A percentile compares a stretch with the other conserved stretches of the same genome.
These are phyloP conservation scores for Haplosporangium gracile DNA, from an alignment of 192 early-diverging fungal genomes.

Conservation along the genomic window DNA sequence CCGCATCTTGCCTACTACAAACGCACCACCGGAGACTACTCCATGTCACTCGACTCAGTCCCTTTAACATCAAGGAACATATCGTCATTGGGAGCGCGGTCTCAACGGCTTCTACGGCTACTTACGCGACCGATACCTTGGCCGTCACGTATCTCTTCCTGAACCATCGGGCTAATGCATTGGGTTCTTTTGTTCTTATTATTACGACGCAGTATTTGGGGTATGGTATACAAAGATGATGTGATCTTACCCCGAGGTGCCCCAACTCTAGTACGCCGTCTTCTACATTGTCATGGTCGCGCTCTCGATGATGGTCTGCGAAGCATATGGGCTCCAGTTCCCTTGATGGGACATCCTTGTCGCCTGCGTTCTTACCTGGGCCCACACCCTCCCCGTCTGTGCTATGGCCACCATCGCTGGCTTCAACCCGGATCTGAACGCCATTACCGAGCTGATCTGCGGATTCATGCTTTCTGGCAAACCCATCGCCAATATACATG, in stretches of 20 bases:
- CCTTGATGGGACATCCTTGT: constrained; percentile 64
- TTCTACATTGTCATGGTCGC: constrained; percentile 55
- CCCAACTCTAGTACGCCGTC: constrained; percentile 62
- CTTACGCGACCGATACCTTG: constrained; percentile 62
- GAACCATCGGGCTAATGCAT: constrained; percentile 14
- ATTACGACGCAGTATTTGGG: constrained; percentile 72
- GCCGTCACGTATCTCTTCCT: constrained; percentile 18
- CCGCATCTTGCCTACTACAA: not conserved
- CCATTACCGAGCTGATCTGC: constrained; percentile 70
- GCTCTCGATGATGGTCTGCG: constrained; percentile 47
- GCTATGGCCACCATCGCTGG: constrained; percentile 66
- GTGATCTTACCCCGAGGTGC: constrained; percentile 60
- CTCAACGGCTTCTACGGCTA: constrained; percentile 56
- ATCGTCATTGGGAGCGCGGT: constrained; percentile 70
- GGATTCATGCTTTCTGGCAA: constrained; percentile 69
- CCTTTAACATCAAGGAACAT: constrained; percentile 79
- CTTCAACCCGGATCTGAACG: constrained; percentile 60
- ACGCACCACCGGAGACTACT: not conserved
- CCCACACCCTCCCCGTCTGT: constrained; percentile 67
- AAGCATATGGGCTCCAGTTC: constrained; percentile 43
- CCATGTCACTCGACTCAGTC: constrained; percentile 34
- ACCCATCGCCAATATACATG: constrained; percentile 62
- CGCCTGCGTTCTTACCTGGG: constrained; percentile 43
- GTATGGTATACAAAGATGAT: constrained; percentile 62
- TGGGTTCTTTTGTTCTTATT: constrained; percentile 53